phyloP scores from a whole-genome alignment of 202 grass and related monocot genomes.

The Musa balbisiana region DNA sequence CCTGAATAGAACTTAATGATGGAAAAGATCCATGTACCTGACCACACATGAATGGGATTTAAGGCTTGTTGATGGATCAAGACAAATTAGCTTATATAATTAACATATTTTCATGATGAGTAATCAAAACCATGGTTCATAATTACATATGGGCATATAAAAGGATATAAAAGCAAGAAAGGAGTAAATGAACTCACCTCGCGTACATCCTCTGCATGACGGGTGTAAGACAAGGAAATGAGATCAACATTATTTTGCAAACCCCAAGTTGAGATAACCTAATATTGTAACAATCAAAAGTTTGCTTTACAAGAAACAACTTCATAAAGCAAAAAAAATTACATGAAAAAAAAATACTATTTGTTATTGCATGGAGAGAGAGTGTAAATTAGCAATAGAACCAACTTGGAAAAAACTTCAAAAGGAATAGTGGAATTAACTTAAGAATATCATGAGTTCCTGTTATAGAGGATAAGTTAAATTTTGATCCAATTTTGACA shows the following conservation, averaged over 20 bases:
- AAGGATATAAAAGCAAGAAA: not conserved
- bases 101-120: not conserved
- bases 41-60: no score
- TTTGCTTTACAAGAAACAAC: not conserved
- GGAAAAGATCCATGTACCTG: no score
- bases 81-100: not conserved
- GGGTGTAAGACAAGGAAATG: constrained; percentile 93
- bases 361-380: not conserved
- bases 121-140: not conserved
- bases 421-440: not conserved
- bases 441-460: not conserved
- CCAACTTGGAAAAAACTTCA: not conserved
- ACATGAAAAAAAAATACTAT: not conserved
- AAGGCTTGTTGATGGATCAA: not conserved
- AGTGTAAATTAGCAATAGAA: not conserved
- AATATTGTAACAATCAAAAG: not conserved
- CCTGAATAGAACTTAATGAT: no score
- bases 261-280: constrained; percentile 97
- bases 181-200: constrained; percentile 53
- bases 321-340: not conserved
- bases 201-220: constrained; percentile 68
- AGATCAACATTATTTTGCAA: constrained; percentile 74
- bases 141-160: not conserved
- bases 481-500: not conserved
- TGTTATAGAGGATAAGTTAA: not conserved